These are phyloP conservation scores for Hordeum marinum DNA, from an alignment of 176 grass and related monocot genomes.

Conservation along the genomic window DNA sequence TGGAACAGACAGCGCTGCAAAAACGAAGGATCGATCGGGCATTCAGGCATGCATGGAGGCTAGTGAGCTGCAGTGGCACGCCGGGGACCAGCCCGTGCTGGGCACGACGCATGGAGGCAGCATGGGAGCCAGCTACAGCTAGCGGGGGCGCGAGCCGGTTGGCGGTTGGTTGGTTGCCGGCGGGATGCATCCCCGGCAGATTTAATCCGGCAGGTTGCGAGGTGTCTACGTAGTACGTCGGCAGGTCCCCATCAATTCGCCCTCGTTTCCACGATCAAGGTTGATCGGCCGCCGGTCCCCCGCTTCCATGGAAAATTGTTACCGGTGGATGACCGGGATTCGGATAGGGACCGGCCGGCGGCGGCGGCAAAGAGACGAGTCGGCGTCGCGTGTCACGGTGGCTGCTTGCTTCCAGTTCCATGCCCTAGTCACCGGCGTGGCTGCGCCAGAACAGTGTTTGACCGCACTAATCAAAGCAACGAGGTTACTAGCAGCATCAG, in stretches of 20 bases:
- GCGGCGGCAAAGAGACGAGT: not conserved
- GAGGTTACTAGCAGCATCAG: not conserved
- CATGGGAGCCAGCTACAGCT: not conserved
- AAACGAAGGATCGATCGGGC: too few species aligned
- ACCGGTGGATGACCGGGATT: not conserved
- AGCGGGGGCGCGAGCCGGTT: not conserved
- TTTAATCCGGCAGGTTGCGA: not conserved
- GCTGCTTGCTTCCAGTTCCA: not conserved
- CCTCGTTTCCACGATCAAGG: not conserved
- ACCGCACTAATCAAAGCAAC: too few species aligned
- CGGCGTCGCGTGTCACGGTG: not conserved
- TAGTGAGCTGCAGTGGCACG: too few species aligned
- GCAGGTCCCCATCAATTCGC: not conserved
- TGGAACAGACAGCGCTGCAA: not conserved
- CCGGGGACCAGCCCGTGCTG: too few species aligned
- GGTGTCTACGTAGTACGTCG: not conserved
- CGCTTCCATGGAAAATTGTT: too few species aligned
- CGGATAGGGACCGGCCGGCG: not conserved
- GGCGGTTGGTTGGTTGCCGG: not conserved
- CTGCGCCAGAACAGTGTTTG: not conserved
- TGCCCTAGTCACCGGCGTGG: not conserved
- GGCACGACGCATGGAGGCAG: not conserved
- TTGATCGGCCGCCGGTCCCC: not conserved
- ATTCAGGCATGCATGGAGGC: too few species aligned
- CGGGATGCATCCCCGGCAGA: not conserved